phyloP scores from a whole-genome alignment of 495 filamentous ascomycete genomes.

The Lineolata rhizophorae region DNA sequence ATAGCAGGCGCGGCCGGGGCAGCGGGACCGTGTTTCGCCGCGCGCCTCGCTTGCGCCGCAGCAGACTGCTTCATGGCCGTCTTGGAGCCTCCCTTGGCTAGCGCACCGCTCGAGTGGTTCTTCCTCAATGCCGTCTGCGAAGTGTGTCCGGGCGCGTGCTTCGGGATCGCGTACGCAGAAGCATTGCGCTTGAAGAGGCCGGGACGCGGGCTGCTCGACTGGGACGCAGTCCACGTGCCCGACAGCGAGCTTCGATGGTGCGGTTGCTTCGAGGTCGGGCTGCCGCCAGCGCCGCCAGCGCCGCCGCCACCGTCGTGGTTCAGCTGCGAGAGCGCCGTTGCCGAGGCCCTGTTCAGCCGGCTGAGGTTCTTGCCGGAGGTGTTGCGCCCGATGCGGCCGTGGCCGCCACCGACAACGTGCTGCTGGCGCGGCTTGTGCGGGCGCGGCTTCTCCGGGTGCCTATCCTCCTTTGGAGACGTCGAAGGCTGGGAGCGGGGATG shows the following conservation, averaged over 20 bases:
- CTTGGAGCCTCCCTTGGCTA: slow-evolving; percentile 11
- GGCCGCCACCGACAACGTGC: slow-evolving; percentile 14
- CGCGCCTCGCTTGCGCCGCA: slow-evolving; percentile 13
- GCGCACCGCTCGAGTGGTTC: slow-evolving; percentile 17
- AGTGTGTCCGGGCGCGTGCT: too few relatives aligned
- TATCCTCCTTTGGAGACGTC: too few relatives aligned
- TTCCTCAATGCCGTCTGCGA: slow-evolving; percentile 15
- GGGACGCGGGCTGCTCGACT: slow-evolving; percentile 12
- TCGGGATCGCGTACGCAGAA: slow-evolving; percentile 13
- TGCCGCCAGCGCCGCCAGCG: slow-evolving; percentile 8
- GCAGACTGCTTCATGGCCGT: slow-evolving; percentile 14
- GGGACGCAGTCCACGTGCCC: slow-evolving; percentile 10
- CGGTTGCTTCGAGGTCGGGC: slow-evolving; percentile 15
- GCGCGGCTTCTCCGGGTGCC: too few relatives aligned
- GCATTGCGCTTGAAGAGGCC: slow-evolving; percentile 15
- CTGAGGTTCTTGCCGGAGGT: too few relatives aligned
- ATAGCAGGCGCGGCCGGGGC: slow-evolving; percentile 7
- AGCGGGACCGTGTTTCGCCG: slow-evolving; percentile 5
- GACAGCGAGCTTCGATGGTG: slow-evolving; percentile 8
- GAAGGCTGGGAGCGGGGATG: too few relatives aligned
- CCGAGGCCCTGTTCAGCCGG: too few relatives aligned
- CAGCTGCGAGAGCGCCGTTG: slow-evolving; percentile 1
- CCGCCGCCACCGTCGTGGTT: slow-evolving; percentile 6
- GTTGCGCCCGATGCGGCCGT: too few relatives aligned
- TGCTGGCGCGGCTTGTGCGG: slow-evolving; percentile 10